Evolutionary conservation across 495 filamentous ascomycete species (phyloP).

Genomic region (Hypoxylon intermedium): DNA sequence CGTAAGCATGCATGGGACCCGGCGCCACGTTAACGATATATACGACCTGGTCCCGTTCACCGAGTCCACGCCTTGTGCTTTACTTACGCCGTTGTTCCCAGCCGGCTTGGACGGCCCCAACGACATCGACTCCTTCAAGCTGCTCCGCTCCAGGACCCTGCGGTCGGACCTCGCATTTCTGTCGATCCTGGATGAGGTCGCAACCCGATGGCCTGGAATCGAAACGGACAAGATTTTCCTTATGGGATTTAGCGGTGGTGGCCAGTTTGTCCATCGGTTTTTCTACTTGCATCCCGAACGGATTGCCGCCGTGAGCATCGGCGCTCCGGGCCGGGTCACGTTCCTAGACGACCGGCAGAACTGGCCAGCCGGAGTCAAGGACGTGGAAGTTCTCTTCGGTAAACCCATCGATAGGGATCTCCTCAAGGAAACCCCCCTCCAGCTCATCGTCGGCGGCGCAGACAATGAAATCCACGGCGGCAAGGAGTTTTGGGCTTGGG

Average conservation of each 20-base stretch:
- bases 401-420: constrained; percentile 17
- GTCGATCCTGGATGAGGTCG: constrained; percentile 38
- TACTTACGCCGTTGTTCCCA: constrained; percentile 38
- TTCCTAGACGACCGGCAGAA: constrained; percentile 20
- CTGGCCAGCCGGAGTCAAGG: constrained; percentile 37
- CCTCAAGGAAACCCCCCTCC: constrained; percentile 32
- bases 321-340: constrained; percentile 39
- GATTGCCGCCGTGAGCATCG: constrained; percentile 34
- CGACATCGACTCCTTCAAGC: constrained; percentile 38
- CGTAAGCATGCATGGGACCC: constrained; percentile 35
- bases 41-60: constrained; percentile 35
- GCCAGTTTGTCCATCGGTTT: constrained; percentile 43
- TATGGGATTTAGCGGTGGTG: constrained; percentile 42
- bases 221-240: constrained; percentile 39
- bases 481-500: constrained; percentile 37
- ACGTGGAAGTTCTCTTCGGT: constrained; percentile 33
- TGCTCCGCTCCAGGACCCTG: constrained; percentile 30
- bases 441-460: constrained; percentile 32
- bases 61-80: constrained; percentile 28
- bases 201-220: constrained; percentile 35
- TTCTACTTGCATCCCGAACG: constrained; percentile 43
- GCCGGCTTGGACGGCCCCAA: constrained; percentile 32
- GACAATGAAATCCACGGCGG: constrained; percentile 31
- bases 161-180: constrained; percentile 34
- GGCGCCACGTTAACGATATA: constrained; percentile 23